These are phyloP conservation scores for Entomophthora muscae DNA, from an alignment of 371 early-diverging fungal species.

Conservation along the genomic window DNA sequence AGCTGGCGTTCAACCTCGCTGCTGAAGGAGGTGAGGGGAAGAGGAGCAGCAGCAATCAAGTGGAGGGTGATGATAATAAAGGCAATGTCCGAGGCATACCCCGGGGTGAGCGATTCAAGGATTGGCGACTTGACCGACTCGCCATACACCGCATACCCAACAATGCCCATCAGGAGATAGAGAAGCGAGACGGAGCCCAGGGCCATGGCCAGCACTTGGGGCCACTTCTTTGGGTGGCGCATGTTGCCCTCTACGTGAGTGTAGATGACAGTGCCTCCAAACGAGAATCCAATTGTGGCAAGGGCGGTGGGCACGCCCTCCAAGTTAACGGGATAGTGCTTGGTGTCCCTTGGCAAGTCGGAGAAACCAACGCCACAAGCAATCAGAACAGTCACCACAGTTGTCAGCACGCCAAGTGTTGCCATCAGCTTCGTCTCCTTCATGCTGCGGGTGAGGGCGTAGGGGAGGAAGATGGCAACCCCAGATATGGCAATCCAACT, in stretches of 20 bases:
- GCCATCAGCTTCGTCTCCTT: conserved; percentile 14
- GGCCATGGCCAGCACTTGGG: conserved; percentile 44
- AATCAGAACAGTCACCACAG: conserved; percentile 24
- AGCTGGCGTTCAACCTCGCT: conserved; percentile 29
- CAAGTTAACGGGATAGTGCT: neutral
- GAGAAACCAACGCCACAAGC: conserved; percentile 19
- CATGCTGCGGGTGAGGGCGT: neutral
- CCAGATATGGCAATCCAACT: neutral
- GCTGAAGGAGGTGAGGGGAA: conserved; percentile 58
- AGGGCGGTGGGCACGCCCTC: conserved; percentile 9
- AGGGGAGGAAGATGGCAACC: neutral
- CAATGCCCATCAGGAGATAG: conserved; percentile 52
- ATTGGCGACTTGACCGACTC: conserved; percentile 40
- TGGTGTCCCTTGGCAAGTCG: conserved; percentile 9
- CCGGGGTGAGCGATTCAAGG: conserved; percentile 41
- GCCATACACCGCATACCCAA: conserved; percentile 74
- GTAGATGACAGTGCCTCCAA: conserved; percentile 62
- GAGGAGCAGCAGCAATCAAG: conserved; percentile 59
- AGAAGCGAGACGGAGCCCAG: conserved; percentile 47
- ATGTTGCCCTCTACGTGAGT: conserved; percentile 26
- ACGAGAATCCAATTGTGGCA: conserved; percentile 54
- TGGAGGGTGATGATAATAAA: conserved; percentile 59
- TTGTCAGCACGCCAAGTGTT: conserved; percentile 30
- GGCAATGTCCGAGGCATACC: conserved; percentile 38
- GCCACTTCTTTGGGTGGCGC: conserved; percentile 46